Evolutionary conservation across 306 rosid species (phyloP), one percentile per base, ranked within the genome.

Genomic region (Carpinus viminea): DNA sequence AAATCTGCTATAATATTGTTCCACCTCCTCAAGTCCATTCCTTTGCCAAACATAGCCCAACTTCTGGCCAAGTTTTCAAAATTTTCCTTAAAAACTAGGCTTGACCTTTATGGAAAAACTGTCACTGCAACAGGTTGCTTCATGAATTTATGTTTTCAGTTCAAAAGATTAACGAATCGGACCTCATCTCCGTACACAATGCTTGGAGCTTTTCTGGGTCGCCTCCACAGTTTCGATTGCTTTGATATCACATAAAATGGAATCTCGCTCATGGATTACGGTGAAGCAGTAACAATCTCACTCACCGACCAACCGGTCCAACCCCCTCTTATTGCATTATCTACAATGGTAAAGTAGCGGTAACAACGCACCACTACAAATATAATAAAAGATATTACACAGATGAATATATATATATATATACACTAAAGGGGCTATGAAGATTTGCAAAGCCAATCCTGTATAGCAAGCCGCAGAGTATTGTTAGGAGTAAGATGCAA

Each of bases 361-460:
- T 51, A 4, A 48, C 31, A 61, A 53, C 31, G 72, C 66, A 54
- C 53, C 57, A 51, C 70, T 20, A 51, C 61, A 53, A 79, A 74
- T 45, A 65, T 64, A 70, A 31, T 28, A 62, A 62, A 31, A 31
- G 69, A 62, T 62, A 20, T 38, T 71, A 24, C 73, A 72, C 72
- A 68, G 64, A 48, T 78, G 60, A 13, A 62, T 51, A 75, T 45
- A 21, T 28, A 46, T 24, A 57, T 48, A 74, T 55, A 87, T 41
- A 34, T 45, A 41, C 62, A 47, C 16, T 20, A 59, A 54, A 38
- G 43, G 55, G 72, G 78, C 81, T 76, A 13, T 89, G 79, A 89
- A 59, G 82, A 83, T 79, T 86, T 88, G 88, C 94, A 92, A 59
- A 92, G 98, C 98, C 98, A 94, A 56, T 94, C 94, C 80, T 94